phyloP scores from a whole-genome alignment of 768 basidiomycete genomes.

The Amanita molliuscula region DNA sequence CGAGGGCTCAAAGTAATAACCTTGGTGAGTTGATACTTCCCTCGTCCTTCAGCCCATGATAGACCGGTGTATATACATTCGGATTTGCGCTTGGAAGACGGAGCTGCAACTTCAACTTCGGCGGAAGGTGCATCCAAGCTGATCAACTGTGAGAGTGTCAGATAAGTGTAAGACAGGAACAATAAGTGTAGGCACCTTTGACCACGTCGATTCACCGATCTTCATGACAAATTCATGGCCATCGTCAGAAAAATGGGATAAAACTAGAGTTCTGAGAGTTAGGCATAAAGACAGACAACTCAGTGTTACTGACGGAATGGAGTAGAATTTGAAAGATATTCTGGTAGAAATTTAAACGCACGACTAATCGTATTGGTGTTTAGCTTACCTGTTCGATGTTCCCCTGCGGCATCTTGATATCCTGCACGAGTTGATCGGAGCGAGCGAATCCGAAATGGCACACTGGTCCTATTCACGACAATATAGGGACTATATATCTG shows the following conservation, averaged over 20 bases:
- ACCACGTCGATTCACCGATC: constrained; percentile 81
- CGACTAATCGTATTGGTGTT: background rate
- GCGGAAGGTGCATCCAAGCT: constrained; percentile 88
- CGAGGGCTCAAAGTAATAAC: constrained; percentile 87
- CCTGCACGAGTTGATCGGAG: constrained; percentile 51
- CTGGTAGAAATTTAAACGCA: constrained; percentile 5
- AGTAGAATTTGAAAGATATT: constrained; percentile 33
- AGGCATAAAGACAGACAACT: background rate
- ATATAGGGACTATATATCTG: constrained; percentile 91
- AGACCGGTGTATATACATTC: constrained; percentile 76
- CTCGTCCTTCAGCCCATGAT: constrained; percentile 89
- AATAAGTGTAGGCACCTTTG: constrained; percentile 44
- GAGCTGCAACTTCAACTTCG: constrained; percentile 73
- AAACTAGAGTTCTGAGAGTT: constrained; percentile 39
- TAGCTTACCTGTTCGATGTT: constrained; percentile 47
- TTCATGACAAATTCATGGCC: constrained; percentile 80
- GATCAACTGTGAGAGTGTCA: constrained; percentile 39
- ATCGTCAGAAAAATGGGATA: constrained; percentile 73
- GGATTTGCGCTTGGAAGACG: constrained; percentile 47
- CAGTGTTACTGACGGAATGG: constrained; percentile 66
- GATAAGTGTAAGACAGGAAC: background rate
- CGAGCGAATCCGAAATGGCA: constrained; percentile 70
- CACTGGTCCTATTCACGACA: constrained; percentile 84
- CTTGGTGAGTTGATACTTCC: constrained; percentile 95
- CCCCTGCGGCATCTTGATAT: constrained; percentile 78